Conservation (phyloP, 805 yeast species). For the Spathaspora passalidarum region DNA sequence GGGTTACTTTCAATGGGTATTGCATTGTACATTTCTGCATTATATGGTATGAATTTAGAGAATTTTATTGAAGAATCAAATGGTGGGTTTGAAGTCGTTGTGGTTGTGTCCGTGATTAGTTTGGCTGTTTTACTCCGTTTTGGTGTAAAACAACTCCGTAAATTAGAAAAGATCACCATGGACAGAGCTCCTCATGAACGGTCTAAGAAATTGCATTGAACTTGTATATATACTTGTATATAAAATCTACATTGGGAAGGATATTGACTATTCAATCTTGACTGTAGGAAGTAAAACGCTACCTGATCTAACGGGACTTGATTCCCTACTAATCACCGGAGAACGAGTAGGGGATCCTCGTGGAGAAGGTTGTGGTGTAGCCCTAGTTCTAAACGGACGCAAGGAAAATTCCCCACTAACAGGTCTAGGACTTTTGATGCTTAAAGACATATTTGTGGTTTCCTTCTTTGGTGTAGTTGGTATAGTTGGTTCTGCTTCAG, state of each 20-base stretch:
- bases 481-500: slow-evolving; percentile 7
- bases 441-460: neutral
- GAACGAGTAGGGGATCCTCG: slow-evolving; percentile 32
- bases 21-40: slow-evolving; percentile 76
- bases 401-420: slow-evolving; percentile 30
- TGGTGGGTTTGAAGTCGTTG: slow-evolving; percentile 56
- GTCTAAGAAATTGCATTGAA: slow-evolving; percentile 1
- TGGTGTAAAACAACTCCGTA: slow-evolving; percentile 56
- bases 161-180: slow-evolving; percentile 73
- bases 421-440: slow-evolving; percentile 20
- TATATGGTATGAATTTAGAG: slow-evolving; percentile 94
- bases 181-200: slow-evolving; percentile 28
- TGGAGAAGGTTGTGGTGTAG: slow-evolving; percentile 41
- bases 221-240: neutral
- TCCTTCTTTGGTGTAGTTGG: slow-evolving; percentile 3
- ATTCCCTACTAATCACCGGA: neutral
- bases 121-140: slow-evolving; percentile 46
- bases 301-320: neutral
- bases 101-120: slow-evolving; percentile 42
- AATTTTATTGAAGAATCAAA: slow-evolving; percentile 84
- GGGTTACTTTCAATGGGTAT: slow-evolving; percentile 81
- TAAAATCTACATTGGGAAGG: slow-evolving; percentile 17
- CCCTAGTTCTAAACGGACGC: slow-evolving; percentile 40
- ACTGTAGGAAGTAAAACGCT: slow-evolving; percentile 6
- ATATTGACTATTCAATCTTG: slow-evolving; percentile 7